Conservation (phyloP, 495 filamentous ascomycete species). For the Melanomma pulvis-pyrius region DNA sequence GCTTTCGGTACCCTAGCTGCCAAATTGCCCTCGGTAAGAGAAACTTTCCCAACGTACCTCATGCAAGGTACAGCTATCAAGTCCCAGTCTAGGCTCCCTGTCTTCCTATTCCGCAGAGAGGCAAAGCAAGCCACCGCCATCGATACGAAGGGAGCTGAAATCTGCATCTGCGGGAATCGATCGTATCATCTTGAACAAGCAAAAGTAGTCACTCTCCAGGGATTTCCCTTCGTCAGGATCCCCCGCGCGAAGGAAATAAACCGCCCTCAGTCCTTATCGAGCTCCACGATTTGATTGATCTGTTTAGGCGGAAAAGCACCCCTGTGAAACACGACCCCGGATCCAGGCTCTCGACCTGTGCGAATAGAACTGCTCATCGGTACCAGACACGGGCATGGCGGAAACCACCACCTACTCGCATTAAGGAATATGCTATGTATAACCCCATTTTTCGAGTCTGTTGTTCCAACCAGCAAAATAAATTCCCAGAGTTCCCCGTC, state of each 20-base stretch:
- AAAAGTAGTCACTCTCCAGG: background rate
- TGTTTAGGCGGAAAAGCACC: background rate
- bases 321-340: background rate
- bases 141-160: background rate
- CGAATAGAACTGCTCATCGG: background rate
- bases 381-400: background rate
- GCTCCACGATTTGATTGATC: background rate
- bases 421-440: slow-evolving; percentile 18
- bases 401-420: slow-evolving; percentile 2
- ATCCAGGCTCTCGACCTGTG: background rate
- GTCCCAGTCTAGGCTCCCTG: background rate
- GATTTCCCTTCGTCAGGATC: background rate
- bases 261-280: background rate
- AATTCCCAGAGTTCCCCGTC: background rate
- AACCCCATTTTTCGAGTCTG: slow-evolving; percentile 13
- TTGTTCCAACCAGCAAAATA: background rate
- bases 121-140: slow-evolving; percentile 4
- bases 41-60: slow-evolving; percentile 4
- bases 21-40: slow-evolving; percentile 29
- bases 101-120: background rate
- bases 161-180: background rate
- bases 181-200: background rate
- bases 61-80: slow-evolving; percentile 26
- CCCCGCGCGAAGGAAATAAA: background rate
- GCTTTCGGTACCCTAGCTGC: slow-evolving; percentile 14